phyloP scores from a whole-genome alignment of 2,329 filamentous ascomycete species.

The Coniochaeta prunicola region DNA sequence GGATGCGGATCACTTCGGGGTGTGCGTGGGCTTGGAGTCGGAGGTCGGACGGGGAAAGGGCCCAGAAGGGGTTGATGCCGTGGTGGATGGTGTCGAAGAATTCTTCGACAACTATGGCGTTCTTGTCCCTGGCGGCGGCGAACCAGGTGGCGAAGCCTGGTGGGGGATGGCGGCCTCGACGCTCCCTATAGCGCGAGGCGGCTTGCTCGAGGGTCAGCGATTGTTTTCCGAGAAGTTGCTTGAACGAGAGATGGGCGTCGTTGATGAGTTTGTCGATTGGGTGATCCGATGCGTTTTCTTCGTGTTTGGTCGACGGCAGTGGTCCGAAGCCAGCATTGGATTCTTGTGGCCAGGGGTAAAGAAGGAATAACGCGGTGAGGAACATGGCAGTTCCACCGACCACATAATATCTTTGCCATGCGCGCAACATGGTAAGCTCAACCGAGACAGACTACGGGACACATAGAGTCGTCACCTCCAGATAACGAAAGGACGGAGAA shows the following conservation, averaged over 20 bases:
- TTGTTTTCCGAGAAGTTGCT: conserved; percentile 32
- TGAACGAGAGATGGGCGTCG: conserved; percentile 35
- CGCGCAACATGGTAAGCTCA: no score
- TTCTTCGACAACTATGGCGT: conserved; percentile 51
- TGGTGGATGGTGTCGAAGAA: conserved; percentile 60
- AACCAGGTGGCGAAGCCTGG: conserved; percentile 58
- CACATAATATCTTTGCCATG: no score
- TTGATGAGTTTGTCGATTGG: conserved; percentile 43
- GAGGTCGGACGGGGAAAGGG: conserved; percentile 28
- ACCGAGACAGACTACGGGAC: no score
- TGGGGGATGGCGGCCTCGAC: conserved; percentile 53
- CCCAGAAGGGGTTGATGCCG: conserved; percentile 56
- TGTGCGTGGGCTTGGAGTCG: conserved; percentile 36
- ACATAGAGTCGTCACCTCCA: no score
- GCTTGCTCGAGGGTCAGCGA: conserved; percentile 43
- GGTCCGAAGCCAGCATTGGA: no score
- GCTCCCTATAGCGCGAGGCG: conserved; percentile 46
- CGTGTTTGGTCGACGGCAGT: no score
- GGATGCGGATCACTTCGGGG: conserved; percentile 33
- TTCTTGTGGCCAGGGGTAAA: no score
- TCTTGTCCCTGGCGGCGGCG: conserved; percentile 39
- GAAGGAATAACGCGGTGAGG: no score
- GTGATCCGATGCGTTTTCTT: no score
- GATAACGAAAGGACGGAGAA: no score
- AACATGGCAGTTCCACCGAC: no score